These are phyloP conservation scores for Clonostachys solani DNA, from an alignment of 2,329 filamentous ascomycete genomes.

Conservation along the genomic window DNA sequence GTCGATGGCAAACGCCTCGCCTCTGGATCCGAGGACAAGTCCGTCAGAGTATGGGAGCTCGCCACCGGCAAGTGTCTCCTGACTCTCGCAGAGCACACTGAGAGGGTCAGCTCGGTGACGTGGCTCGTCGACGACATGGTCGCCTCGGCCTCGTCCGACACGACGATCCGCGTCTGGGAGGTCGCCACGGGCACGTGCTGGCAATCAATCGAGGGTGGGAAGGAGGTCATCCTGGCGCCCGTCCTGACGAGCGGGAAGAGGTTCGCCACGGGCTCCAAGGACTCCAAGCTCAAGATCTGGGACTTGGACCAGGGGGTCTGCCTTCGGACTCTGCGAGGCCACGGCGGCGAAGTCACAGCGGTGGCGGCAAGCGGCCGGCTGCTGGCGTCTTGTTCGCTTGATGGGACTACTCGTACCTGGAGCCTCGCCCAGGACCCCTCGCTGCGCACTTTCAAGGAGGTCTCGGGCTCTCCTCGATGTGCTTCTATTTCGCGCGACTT, in stretches of 20 bases:
- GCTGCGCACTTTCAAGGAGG: no score
- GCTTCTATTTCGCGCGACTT: no score
- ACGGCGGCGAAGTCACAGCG: not conserved
- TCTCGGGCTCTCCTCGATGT: no score
- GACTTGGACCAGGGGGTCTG: conserved; percentile 37
- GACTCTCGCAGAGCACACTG: conserved; percentile 94
- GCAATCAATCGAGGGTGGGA: no score
- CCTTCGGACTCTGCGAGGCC: not conserved
- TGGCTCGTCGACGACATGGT: conserved; percentile 84
- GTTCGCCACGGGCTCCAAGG: conserved; percentile 87
- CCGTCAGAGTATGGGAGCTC: conserved; percentile 89
- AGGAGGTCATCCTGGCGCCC: not conserved
- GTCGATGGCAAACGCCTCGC: conserved; percentile 72
- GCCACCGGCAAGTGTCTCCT: conserved; percentile 76
- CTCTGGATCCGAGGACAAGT: conserved; percentile 86
- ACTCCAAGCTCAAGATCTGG: conserved; percentile 93
- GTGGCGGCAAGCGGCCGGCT: no score
- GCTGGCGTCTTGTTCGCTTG: no score
- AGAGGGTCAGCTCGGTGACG: conserved; percentile 71
- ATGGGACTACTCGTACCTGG: no score
- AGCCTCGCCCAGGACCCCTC: no score
- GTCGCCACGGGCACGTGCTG: conserved; percentile 1
- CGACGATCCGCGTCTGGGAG: conserved; percentile 9
- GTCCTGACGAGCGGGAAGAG: conserved; percentile 30
- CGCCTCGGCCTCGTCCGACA: conserved; percentile 5